Evolutionary conservation across 2,329 filamentous ascomycete species (phyloP), one percentile per base, ranked within the genome.

Genomic region (Neonectria neomacrospora): DNA sequence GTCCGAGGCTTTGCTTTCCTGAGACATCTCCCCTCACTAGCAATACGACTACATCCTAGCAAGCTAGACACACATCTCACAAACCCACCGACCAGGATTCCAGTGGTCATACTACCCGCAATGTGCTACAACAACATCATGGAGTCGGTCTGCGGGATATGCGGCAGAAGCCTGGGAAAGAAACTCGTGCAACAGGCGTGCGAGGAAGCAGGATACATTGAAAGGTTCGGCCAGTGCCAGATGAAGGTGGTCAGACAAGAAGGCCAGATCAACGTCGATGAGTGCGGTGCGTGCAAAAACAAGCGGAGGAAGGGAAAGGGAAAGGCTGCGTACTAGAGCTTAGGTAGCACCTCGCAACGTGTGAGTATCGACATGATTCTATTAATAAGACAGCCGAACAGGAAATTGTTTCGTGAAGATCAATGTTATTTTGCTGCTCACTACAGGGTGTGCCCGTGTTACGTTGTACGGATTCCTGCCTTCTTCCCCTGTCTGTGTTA

Each of bases 51-150:
- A 5, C 30, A 9, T 12, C 11, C n/a, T 1, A 34, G 16, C 12
- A 34, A 34, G 10, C 30, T 5, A 12, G 4, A 37, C 3, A 37
- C 5, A 9, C 14, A 5, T 32, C 11, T 37, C 34, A 37, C 16
- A n/a, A 14, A 37, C 6, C 14, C 16, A 16, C 34, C 16, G 4
- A 5, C 32, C 34, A 37, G 20, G 42, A 18, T n/a, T 26, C 32
- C 4, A 20, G 7, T 11, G n/a, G 9, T n/a, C 8, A 20, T n/a
- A 9, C n/a, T 20, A n/a, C 34, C 10, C 42, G 48, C 39, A 41
- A 59, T 59, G 57, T 59, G 57, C 16, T 54, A 48, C 41, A 59
- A 59, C 41, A 53, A 8, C 39, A 22, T 22, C 28, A 39, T 45
- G 18, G 37, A n/a, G 3, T 30, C 48, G 1, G 26, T 47, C 4